phyloP scores from a whole-genome alignment of 148 eudicot species.

The Rheum nobile region DNA sequence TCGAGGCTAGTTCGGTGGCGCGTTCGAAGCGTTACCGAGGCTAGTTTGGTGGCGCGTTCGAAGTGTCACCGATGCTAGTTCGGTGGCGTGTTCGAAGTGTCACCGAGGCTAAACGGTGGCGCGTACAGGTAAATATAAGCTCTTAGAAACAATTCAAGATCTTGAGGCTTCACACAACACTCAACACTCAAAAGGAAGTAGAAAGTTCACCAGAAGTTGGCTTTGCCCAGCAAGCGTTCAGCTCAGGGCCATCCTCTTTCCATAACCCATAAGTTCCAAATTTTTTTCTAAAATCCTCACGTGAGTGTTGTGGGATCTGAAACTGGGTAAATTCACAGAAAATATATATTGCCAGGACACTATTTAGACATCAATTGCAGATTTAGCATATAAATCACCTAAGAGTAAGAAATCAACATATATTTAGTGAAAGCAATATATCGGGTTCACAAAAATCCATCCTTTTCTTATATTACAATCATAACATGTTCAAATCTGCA shows the following conservation, averaged over 20 bases:
- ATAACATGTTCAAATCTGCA: neutral
- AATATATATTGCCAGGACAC: neutral
- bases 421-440: too few species aligned
- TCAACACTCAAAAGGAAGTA: neutral
- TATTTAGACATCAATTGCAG: too few species aligned
- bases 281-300: slow-evolving; percentile 5
- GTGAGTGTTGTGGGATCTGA: slow-evolving; percentile 18
- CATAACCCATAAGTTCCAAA: slow-evolving; percentile 42
- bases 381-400: too few species aligned
- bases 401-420: neutral
- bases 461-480: too few species aligned
- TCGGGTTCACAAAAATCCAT: neutral
- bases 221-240: slow-evolving; percentile 73
- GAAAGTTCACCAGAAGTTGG: slow-evolving; percentile 35
- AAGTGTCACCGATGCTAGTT: too few species aligned
- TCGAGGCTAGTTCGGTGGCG: too few species aligned
- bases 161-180: slow-evolving; percentile 12
- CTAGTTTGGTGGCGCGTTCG: too few species aligned
- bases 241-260: slow-evolving; percentile 45
- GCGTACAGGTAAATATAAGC: neutral
- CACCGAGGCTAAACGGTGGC: too few species aligned
- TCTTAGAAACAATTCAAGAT: neutral
- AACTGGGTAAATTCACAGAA: slow-evolving; percentile 15
- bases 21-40: too few species aligned
- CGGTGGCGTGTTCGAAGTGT: too few species aligned